phyloP scores from a whole-genome alignment of 768 basidiomycete genomes.

The Solioccasus polychromus region DNA sequence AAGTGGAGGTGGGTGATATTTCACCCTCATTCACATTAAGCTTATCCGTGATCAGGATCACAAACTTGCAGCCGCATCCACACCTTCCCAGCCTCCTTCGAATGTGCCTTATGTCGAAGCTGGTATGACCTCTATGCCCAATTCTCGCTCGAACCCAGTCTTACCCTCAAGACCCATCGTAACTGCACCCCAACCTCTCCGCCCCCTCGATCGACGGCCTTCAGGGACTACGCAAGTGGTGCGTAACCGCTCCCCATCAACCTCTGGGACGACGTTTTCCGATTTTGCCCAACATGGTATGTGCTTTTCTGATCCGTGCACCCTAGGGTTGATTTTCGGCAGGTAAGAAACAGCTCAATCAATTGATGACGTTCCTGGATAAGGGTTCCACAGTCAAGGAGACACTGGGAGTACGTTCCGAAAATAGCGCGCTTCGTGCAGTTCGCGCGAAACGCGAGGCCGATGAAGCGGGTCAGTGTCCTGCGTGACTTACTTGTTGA shows the following conservation, averaged over 20 bases:
- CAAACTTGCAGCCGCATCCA: slow-evolving; percentile 44
- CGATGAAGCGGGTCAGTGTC: slow-evolving; percentile 76
- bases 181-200: slow-evolving; percentile 69
- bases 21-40: slow-evolving; percentile 3
- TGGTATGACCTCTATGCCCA: slow-evolving; percentile 28
- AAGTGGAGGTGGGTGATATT: slow-evolving; percentile 64
- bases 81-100: slow-evolving; percentile 26
- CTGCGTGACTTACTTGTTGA: not conserved
- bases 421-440: slow-evolving; percentile 66
- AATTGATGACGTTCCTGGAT: slow-evolving; percentile 82
- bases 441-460: slow-evolving; percentile 86
- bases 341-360: slow-evolving; percentile 87
- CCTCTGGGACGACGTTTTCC: slow-evolving; percentile 76
- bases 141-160: slow-evolving; percentile 45
- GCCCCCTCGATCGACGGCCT: slow-evolving; percentile 72
- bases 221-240: slow-evolving; percentile 52
- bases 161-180: slow-evolving; percentile 51
- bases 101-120: slow-evolving; percentile 35
- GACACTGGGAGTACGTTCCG: slow-evolving; percentile 49
- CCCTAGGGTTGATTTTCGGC: slow-evolving; percentile 2
- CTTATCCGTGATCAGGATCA: slow-evolving; percentile 51
- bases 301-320: not conserved
- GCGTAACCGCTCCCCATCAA: slow-evolving; percentile 76
- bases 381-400: slow-evolving; percentile 69
- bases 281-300: slow-evolving; percentile 84